phyloP scores from a whole-genome alignment of 495 filamentous ascomycete genomes.

The Saxophila tyrrhenica region DNA sequence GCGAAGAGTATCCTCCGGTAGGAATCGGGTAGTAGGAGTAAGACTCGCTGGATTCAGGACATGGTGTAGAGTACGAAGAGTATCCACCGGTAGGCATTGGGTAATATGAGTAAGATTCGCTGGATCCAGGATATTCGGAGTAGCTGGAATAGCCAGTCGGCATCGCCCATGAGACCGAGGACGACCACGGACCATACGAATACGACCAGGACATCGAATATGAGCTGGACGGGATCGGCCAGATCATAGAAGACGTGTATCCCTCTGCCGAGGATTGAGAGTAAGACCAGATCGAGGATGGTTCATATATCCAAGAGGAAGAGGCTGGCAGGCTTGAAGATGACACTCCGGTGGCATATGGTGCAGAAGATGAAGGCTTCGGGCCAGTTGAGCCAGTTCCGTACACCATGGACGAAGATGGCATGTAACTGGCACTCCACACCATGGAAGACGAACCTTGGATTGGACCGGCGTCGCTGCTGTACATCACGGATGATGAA shows the following conservation, averaged over 20 bases:
- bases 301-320: too few relatives aligned
- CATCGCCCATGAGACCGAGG: too few relatives aligned
- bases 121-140: too few relatives aligned
- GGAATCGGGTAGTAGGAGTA: background rate
- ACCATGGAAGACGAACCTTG: background rate
- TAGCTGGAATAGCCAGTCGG: too few relatives aligned
- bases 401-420: too few relatives aligned
- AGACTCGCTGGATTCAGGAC: background rate
- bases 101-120: background rate
- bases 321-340: too few relatives aligned
- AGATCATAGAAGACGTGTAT: background rate
- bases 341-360: background rate
- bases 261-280: too few relatives aligned
- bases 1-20: background rate
- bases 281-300: too few relatives aligned
- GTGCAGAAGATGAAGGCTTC: background rate
- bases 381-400: too few relatives aligned
- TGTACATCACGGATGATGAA: background rate
- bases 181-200: too few relatives aligned
- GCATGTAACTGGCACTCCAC: too few relatives aligned
- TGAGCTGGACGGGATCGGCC: too few relatives aligned
- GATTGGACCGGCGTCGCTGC: background rate
- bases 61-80: background rate
- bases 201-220: background rate
- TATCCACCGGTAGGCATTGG: background rate